phyloP scores from a whole-genome alignment of 2,329 filamentous ascomycete species.

The Fusarium continuum region DNA sequence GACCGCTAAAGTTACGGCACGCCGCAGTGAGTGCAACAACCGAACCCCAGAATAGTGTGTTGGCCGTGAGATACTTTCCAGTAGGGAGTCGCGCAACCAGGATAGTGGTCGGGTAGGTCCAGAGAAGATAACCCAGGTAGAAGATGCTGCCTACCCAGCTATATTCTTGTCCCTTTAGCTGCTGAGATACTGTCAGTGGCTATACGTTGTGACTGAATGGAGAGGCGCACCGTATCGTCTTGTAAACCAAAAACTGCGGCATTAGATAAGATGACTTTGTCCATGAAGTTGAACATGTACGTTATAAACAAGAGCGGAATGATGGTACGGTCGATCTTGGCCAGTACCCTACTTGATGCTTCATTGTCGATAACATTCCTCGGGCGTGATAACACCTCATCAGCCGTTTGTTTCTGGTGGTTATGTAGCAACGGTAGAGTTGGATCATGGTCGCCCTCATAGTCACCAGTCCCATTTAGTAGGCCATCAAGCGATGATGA shows the following conservation, averaged over 20 bases:
- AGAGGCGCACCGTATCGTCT: constrained; percentile 53
- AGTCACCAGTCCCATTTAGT: not conserved
- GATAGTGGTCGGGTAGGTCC: constrained; percentile 60
- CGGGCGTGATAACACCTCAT: not conserved
- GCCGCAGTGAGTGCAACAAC: constrained; percentile 57
- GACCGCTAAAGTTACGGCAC: constrained; percentile 58
- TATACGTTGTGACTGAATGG: rapidly evolving
- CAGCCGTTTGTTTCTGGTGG: not conserved
- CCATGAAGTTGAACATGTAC: constrained; percentile 69
- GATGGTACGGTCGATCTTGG: constrained; percentile 65
- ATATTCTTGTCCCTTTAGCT: constrained; percentile 60
- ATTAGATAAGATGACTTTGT: constrained; percentile 66
- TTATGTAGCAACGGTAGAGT: constrained; percentile 16
- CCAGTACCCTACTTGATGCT: constrained; percentile 52
- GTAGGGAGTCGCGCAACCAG: constrained; percentile 58
- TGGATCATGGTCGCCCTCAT: not conserved
- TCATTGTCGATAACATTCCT: not conserved
- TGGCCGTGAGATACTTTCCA: constrained; percentile 57
- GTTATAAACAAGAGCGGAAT: constrained; percentile 66
- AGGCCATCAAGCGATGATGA: not conserved
- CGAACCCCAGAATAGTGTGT: constrained; percentile 61
- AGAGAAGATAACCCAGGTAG: constrained; percentile 58
- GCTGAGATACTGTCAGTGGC: constrained; percentile 10
- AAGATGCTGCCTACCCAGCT: constrained; percentile 66
- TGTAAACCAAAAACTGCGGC: constrained; percentile 65